Percentiles rank a stretch among this genome's conserved stretches.
Evolutionary conservation across 83 land plant species (phyloP).

Genomic region (Larix sibirica): DNA sequence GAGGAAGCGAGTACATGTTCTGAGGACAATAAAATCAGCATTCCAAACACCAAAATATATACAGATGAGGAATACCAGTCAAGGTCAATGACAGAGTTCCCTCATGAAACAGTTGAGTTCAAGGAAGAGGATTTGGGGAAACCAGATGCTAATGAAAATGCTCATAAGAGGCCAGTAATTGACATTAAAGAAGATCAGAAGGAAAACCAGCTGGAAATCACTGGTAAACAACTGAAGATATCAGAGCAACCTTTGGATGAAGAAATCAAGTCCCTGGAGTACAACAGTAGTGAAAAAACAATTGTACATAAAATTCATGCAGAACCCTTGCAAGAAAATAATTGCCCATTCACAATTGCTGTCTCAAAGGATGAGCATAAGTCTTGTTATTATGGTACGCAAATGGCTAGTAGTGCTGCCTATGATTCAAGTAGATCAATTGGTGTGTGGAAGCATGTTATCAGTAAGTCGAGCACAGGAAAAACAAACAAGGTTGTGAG

Average conservation of each 20-base stretch:
- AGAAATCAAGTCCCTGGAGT: slow-evolving; percentile 1
- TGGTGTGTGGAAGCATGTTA: slow-evolving; percentile 12
- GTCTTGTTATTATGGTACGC: background rate
- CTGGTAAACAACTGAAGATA: background rate
- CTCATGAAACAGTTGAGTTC: background rate
- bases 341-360: background rate
- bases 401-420: background rate
- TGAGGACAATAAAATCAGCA: background rate
- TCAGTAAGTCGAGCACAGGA: slow-evolving; percentile 1
- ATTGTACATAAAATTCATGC: background rate
- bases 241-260: background rate
- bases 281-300: background rate
- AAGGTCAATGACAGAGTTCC: background rate
- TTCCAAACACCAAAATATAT: background rate
- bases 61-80: slow-evolving; percentile 2
- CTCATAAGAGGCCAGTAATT: background rate
- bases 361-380: background rate
- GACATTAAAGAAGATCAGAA: background rate
- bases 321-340: background rate
- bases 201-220: background rate
- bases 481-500: slow-evolving; percentile 12
- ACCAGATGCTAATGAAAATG: background rate
- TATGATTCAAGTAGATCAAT: slow-evolving; percentile 1
- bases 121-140: slow-evolving; percentile 7
- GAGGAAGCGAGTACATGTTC: background rate